Base-by-base conservation (phyloP, 345 rosid genomes). In the Brassica incana region DNA sequence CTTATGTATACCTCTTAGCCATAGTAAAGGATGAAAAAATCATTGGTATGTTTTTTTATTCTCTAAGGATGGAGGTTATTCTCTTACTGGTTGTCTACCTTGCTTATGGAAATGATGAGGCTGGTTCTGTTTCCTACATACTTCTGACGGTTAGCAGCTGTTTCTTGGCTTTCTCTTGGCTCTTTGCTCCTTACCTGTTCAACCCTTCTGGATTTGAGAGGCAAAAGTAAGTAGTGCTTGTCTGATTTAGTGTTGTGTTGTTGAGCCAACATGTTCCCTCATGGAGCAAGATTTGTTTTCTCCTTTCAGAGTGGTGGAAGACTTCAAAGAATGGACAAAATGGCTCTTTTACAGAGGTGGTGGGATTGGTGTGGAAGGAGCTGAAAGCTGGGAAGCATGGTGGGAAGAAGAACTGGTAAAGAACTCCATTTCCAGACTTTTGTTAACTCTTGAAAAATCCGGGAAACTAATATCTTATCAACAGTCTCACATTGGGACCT, bases 351-450 rank as follows among this genome's bases (percentile, higher is more conserved):
- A 95, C 78, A 87, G 97, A 88, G 99, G 98, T 72, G 99, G 99
- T 72, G 99, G 99, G 78, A 92, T 95, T 77, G 99, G 99, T 70
- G 98, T 92, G 16, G 91, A 91, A 85, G 99, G 99, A 77, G 96
- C 73, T 74, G 94, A 95, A 84, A 95, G 99, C 84, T 95, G 99
- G 99, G 99, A 95, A 85, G 97, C 99, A 32, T 95, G 99, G 98
- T 95, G 99, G 99, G 99, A 95, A 67, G 97, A 95, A 67, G 98
- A 95, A 77, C 83, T 92, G 93, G 99, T 95, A 92, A 92, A 74
- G 79, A 71, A 70, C 35, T 75, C 30, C 35, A 30, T 16, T 11
- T 29, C 52, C 45, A 62, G 38, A 63, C 23, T 63, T 14, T 29
- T 33, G 15, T 7, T 33, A 50, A 30, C 54, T 71, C 65, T 6